These are phyloP conservation scores for Penicillium coffeae DNA, from an alignment of 495 filamentous ascomycete species.

Conservation along the genomic window DNA sequence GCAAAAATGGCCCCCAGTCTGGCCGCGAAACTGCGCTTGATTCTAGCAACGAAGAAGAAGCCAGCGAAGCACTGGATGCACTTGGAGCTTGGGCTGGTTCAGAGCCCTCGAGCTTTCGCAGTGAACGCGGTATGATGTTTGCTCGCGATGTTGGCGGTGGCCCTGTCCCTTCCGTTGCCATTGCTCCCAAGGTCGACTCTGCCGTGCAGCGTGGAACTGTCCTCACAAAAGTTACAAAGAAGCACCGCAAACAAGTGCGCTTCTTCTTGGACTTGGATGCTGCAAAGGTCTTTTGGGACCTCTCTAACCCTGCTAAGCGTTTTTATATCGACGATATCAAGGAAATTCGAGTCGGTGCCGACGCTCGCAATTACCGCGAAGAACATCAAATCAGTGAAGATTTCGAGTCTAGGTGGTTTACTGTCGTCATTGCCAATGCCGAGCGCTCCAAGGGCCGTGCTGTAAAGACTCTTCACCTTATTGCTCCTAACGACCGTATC, in stretches of 20 bases:
- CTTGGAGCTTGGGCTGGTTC: slow-evolving; percentile 35
- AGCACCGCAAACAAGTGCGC: slow-evolving; percentile 65
- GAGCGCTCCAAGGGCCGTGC: slow-evolving; percentile 63
- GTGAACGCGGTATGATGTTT: slow-evolving; percentile 29
- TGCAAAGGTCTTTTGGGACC: slow-evolving; percentile 85
- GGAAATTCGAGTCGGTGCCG: slow-evolving; percentile 79
- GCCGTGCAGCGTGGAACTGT: slow-evolving; percentile 70
- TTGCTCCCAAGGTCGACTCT: slow-evolving; percentile 67
- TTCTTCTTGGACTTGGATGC: slow-evolving; percentile 76
- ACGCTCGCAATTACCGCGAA: slow-evolving; percentile 84
- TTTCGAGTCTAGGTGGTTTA: slow-evolving; percentile 72
- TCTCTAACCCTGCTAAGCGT: slow-evolving; percentile 67
- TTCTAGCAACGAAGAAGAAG: slow-evolving; percentile 54
- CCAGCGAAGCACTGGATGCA: slow-evolving; percentile 55
- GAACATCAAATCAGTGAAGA: slow-evolving; percentile 66
- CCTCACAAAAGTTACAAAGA: slow-evolving; percentile 79
- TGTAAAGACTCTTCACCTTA: slow-evolving; percentile 76
- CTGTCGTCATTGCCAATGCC: slow-evolving; percentile 73
- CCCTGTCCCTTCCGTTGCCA: slow-evolving; percentile 26
- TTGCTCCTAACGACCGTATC: slow-evolving; percentile 64
- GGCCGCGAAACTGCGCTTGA: slow-evolving; percentile 50
- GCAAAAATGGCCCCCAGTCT: slow-evolving; percentile 62
- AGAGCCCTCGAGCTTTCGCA: slow-evolving; percentile 38
- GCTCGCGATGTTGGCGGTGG: slow-evolving; percentile 22
- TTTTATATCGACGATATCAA: slow-evolving; percentile 95